Conservation (phyloP, 495 filamentous ascomycete genomes). For the Neurospora discreta region DNA sequence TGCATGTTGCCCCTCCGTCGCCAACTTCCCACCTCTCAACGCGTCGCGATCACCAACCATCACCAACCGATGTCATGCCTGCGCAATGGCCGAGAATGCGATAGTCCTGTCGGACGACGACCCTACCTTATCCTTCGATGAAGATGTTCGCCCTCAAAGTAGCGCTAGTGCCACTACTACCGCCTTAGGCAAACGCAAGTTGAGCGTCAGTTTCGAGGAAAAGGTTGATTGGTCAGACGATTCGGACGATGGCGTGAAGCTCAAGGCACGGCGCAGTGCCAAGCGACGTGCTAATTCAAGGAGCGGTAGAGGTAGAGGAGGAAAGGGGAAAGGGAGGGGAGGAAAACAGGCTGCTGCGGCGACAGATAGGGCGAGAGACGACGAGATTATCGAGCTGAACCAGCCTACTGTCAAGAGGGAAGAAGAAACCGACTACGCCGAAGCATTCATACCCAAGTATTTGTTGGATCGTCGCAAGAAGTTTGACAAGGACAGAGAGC, state of each 20-base stretch:
- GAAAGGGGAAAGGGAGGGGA: constrained; percentile 9
- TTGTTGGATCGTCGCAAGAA: constrained; percentile 40
- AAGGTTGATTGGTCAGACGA: constrained; percentile 33
- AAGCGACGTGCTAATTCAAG: constrained; percentile 14
- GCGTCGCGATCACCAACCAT: not conserved
- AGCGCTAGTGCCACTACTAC: not conserved
- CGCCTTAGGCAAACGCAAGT: constrained; percentile 16
- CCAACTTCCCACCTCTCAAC: not conserved
- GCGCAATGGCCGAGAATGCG: constrained; percentile 6
- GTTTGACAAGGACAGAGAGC: constrained; percentile 47
- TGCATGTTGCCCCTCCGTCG: not conserved
- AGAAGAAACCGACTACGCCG: constrained; percentile 16
- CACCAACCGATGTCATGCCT: not conserved
- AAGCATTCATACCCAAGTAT: constrained; percentile 34
- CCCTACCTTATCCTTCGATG: constrained; percentile 6
- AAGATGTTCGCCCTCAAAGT: not conserved
- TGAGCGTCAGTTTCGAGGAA: constrained; percentile 14
- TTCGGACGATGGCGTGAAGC: constrained; percentile 21
- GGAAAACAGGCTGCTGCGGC: not conserved
- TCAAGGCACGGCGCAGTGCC: constrained; percentile 9
- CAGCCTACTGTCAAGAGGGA: constrained; percentile 9
- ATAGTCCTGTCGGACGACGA: constrained; percentile 18
- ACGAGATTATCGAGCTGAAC: constrained; percentile 3
- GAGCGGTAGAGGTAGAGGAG: constrained; percentile 12
- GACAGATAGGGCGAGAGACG: not conserved